Percentiles rank a stretch among this genome's conserved stretches.
Evolutionary conservation across 2,329 filamentous ascomycete species (phyloP).

Genomic region (Monosporascus sp.): DNA sequence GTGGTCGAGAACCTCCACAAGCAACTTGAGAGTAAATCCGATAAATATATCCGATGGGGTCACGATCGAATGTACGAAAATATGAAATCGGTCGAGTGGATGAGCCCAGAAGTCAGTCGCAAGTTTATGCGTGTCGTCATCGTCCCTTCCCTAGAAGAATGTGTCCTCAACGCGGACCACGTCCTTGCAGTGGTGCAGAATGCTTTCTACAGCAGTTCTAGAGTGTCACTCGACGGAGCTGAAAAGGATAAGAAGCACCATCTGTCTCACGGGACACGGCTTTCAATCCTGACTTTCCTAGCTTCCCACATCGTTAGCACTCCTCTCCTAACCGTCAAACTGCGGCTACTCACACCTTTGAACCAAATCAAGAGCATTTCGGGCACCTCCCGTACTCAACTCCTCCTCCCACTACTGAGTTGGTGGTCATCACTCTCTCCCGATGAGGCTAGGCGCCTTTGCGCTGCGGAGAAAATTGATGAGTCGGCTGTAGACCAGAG

Average conservation of each 20-base stretch:
- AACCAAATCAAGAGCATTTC: constrained; percentile 69
- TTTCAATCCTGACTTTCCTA: constrained; percentile 66
- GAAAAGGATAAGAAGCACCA: constrained; percentile 48
- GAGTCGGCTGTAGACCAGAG: constrained; percentile 35
- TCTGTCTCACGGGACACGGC: constrained; percentile 56
- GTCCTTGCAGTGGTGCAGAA: constrained; percentile 60
- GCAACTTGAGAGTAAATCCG: constrained; percentile 28
- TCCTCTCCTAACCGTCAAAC: constrained; percentile 65
- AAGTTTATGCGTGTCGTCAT: constrained; percentile 63
- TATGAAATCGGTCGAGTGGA: constrained; percentile 47
- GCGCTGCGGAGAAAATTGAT: constrained; percentile 39
- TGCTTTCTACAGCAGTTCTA: constrained; percentile 48
- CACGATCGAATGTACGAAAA: constrained; percentile 61
- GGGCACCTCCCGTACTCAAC: constrained; percentile 63
- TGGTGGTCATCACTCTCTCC: constrained; percentile 59
- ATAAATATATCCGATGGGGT: constrained; percentile 52
- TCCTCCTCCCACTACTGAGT: constrained; percentile 70
- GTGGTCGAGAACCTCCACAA: constrained; percentile 49
- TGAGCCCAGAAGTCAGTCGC: constrained; percentile 52
- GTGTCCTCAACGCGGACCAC: constrained; percentile 71
- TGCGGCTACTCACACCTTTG: constrained; percentile 65
- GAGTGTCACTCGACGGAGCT: constrained; percentile 17
- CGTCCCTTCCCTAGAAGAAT: constrained; percentile 78
- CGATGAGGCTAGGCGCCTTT: constrained; percentile 46
- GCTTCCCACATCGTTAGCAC: constrained; percentile 67